These are phyloP conservation scores for Macrophomina tecta DNA, from an alignment of 2,329 filamentous ascomycete species.

Conservation along the genomic window DNA sequence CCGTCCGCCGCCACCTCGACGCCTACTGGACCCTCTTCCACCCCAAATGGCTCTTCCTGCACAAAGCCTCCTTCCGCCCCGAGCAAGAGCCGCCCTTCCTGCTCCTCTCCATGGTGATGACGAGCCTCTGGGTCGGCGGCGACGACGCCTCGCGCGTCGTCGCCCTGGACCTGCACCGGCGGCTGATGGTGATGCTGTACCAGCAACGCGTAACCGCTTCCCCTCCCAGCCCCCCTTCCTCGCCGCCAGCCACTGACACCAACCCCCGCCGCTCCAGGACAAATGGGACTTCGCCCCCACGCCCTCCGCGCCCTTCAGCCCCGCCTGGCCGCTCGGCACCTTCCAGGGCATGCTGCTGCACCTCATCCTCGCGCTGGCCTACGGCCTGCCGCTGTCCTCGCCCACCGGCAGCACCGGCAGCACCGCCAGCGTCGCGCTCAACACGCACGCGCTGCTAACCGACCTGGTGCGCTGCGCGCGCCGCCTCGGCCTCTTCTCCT, in stretches of 20 bases:
- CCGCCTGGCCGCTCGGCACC: slow-evolving; percentile 18
- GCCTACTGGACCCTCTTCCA: slow-evolving; percentile 16
- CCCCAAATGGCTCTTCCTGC: slow-evolving; percentile 20
- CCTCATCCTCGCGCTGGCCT: slow-evolving; percentile 13
- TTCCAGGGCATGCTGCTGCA: slow-evolving; percentile 21
- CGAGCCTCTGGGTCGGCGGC: slow-evolving; percentile 10
- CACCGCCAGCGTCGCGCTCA: not conserved
- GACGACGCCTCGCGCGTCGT: not conserved
- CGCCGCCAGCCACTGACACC: not conserved
- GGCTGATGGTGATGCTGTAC: slow-evolving; percentile 16
- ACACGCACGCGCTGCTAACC: not conserved
- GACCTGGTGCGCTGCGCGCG: slow-evolving; percentile 10
- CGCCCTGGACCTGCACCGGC: slow-evolving; percentile 1
- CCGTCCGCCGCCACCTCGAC: not conserved
- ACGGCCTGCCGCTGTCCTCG: slow-evolving; percentile 6
- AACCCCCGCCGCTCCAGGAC: not conserved
- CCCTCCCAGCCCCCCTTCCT: not conserved
- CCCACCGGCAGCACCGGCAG: not conserved
- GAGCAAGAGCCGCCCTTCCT: slow-evolving; percentile 21
- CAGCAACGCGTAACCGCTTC: not conserved
- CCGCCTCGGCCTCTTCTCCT: slow-evolving; percentile 2
- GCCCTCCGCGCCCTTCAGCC: not conserved
- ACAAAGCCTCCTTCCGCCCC: slow-evolving; percentile 16
- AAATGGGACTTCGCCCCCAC: not conserved
- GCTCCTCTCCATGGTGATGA: slow-evolving; percentile 23